Base-by-base conservation (phyloP, 2,329 filamentous ascomycete species). In the Byssothecium circinans region DNA sequence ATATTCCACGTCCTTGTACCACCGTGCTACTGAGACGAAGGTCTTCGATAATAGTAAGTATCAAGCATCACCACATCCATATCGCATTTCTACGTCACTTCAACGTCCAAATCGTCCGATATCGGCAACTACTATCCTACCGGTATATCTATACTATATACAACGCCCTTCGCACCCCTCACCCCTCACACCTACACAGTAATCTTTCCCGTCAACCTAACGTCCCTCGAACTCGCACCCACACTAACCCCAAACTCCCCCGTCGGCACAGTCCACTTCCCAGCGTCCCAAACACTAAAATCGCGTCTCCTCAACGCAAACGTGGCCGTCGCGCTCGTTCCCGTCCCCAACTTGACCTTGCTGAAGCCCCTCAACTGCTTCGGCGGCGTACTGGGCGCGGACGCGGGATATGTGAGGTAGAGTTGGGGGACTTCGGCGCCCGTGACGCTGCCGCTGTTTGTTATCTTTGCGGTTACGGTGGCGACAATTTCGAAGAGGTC, bases 371-470 rank as follows among this genome's bases (percentile, higher is more conserved):
- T 52, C 8, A 73, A 57, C 54, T 72, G 69, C 53, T 62, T 66
- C 2, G 64, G 61, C 17, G 70, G 64, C 41, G 60, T 58, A 3
- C 47, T 47, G 12, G 65, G 61, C 25, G 62, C 57, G 2, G 48
- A 53, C 2, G 61, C 47, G 6, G 71, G 69, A 34, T 70, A 64
- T 7, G 62, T 63, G 6, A 73, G 52, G 50, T 71, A 71, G 20
- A 74, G 55, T 53, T 74, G 71, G 2, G 70, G 60, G 3, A 72
- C 68, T 44, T 73, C 69, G 4, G 70, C 67, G 38, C 69, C 70
- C 6, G 59, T 53, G 4, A 70, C 60, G 23, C 59, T 48, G 30
- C 70, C 70, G 10, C 56, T 63, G 55, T 74, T 74, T 8, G 55
- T 63, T 44, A 73, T 60, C 19, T 61, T 66, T 7, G 61, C 65